Evolutionary conservation across 2,329 filamentous ascomycete species (phyloP).

Genomic region (Tolypocladium pustulatum): DNA sequence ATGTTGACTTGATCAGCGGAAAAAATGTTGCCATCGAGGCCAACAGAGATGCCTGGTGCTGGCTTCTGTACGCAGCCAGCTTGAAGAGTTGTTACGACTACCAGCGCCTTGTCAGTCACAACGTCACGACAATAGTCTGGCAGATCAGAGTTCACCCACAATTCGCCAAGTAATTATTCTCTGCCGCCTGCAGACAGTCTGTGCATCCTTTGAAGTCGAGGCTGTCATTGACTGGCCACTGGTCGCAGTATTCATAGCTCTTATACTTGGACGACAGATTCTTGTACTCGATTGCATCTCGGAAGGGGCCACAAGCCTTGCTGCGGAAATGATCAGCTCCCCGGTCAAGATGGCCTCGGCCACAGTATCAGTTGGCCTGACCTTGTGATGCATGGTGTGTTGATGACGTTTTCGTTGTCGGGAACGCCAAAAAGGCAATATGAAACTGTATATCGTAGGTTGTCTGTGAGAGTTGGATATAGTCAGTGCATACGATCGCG

Average conservation of each 20-base stretch:
- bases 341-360: not conserved
- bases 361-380: slow-evolving; percentile 13
- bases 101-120: slow-evolving; percentile 10
- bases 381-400: slow-evolving; percentile 42
- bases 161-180: slow-evolving; percentile 37
- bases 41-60: slow-evolving; percentile 32
- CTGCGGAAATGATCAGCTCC: slow-evolving; percentile 17
- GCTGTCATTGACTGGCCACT: slow-evolving; percentile 30
- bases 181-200: slow-evolving; percentile 31
- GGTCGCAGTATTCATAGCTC: slow-evolving; percentile 43
- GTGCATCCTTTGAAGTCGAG: slow-evolving; percentile 29
- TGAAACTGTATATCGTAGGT: slow-evolving; percentile 43
- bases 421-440: slow-evolving; percentile 44
- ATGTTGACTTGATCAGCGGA: slow-evolving; percentile 35
- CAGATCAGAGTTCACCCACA: slow-evolving; percentile 27
- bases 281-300: slow-evolving; percentile 34
- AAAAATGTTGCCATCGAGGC: slow-evolving; percentile 42
- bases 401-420: slow-evolving; percentile 26
- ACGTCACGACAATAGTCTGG: not conserved
- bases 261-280: slow-evolving; percentile 35
- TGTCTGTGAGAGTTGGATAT: slow-evolving; percentile 30
- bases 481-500: slow-evolving; percentile 5
- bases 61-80: slow-evolving; percentile 47
- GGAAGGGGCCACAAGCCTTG: slow-evolving; percentile 40
- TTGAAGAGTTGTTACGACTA: slow-evolving; percentile 39